These are phyloP conservation scores for Phytophthora constricta DNA, from an alignment of 352 stramenopile genomes.

Conservation along the genomic window DNA sequence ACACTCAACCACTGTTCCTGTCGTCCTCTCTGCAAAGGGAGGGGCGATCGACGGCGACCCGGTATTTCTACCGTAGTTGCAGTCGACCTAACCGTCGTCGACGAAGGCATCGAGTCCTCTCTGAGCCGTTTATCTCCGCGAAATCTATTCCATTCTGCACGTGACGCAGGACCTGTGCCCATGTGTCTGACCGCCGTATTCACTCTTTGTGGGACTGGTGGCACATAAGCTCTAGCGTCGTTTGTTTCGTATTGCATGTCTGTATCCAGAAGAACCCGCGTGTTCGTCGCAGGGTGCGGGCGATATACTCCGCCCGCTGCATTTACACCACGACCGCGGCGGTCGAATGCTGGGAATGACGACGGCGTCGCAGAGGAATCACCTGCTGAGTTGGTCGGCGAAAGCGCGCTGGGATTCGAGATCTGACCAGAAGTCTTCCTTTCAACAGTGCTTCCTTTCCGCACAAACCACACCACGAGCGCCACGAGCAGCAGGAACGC, in stretches of 20 bases:
- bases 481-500: slow-evolving; percentile 39
- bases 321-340: slow-evolving; percentile 20
- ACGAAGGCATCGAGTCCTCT: no score
- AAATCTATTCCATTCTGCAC: no score
- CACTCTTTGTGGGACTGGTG: no score
- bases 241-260: neutral
- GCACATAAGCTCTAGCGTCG: neutral
- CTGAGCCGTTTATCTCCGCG: no score
- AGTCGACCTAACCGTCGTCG: neutral
- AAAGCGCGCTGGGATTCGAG: slow-evolving; percentile 24
- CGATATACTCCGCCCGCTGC: no score
- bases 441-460: slow-evolving; percentile 36
- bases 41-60: neutral
- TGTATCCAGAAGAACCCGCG: neutral
- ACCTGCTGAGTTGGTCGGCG: slow-evolving; percentile 30
- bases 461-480: slow-evolving; percentile 36
- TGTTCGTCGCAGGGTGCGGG: no score
- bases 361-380: slow-evolving; percentile 30
- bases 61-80: neutral
- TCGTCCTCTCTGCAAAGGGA: neutral
- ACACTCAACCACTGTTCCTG: neutral
- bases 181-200: no score
- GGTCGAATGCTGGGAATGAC: slow-evolving; percentile 40
- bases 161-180: no score
- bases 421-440: slow-evolving; percentile 14